Evolutionary conservation across 2,329 filamentous ascomycete genomes (phyloP).

Genomic region (Raffaelea deltoideospora): DNA sequence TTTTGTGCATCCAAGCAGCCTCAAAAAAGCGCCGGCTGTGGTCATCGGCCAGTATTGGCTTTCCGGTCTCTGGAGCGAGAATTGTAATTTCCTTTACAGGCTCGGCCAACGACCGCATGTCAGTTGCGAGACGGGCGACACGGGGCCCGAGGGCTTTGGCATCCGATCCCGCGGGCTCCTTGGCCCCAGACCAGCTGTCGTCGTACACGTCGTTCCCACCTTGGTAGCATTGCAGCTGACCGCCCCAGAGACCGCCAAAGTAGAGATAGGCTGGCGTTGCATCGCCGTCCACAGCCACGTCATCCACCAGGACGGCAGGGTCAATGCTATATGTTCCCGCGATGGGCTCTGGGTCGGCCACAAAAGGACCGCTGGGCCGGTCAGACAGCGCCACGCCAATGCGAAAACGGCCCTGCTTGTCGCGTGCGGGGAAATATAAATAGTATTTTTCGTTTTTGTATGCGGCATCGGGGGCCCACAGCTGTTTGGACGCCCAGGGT

Average conservation of each 20-base stretch:
- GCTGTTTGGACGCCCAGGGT: conserved; percentile 64
- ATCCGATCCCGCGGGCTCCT: conserved; percentile 43
- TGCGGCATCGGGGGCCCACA: conserved; percentile 70
- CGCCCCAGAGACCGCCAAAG: conserved; percentile 70
- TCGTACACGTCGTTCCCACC: conserved; percentile 39
- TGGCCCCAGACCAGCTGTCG: conserved; percentile 32
- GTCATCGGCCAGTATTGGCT: conserved; percentile 48
- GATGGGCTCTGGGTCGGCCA: conserved; percentile 48
- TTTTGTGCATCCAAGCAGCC: conserved; percentile 67
- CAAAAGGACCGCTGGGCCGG: conserved; percentile 55
- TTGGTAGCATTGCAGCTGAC: conserved; percentile 64
- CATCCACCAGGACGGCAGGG: conserved; percentile 59
- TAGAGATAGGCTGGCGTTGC: conserved; percentile 43
- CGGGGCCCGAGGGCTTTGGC: conserved; percentile 46
- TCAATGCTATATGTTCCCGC: conserved; percentile 61
- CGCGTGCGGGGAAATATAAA: conserved; percentile 63
- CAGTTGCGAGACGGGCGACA: conserved; percentile 45
- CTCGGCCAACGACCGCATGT: conserved; percentile 48
- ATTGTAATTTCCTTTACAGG: conserved; percentile 47
- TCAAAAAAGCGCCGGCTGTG: conserved; percentile 68
- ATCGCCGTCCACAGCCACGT: conserved; percentile 48
- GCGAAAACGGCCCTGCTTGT: conserved; percentile 54
- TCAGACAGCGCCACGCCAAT: conserved; percentile 56
- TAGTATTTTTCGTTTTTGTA: conserved; percentile 52
- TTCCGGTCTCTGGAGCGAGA: conserved; percentile 43